Evolutionary conservation across 176 grass and related monocot genomes (phyloP), one percentile per base, ranked within the genome.

Genomic region (Juncus inflexus): DNA sequence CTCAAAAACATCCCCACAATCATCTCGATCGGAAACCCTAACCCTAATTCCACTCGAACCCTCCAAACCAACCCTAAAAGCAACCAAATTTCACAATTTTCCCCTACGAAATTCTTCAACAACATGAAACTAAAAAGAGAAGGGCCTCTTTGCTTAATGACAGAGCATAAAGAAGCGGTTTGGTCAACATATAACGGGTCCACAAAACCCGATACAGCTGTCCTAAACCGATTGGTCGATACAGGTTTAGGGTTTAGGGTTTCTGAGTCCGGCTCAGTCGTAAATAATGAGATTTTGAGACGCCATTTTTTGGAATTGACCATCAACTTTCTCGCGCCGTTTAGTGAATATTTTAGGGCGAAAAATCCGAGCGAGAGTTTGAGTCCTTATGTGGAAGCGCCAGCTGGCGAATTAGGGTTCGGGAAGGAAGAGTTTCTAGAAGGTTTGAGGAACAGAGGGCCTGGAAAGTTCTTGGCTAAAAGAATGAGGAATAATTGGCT

Each of bases 401-500:
- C 87, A 9, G 52, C 90, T 66, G 66, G 85, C 60, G 80, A 85
- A 55, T 85, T 85, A 40, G 91, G 89, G 83, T 15, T 85, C 85
- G 12, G 85, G 85, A 83, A 84, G 13, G 82, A 86, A 67, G 88
- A 97, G 72, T 97, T 91, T 80, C 64, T 97, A 42, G 81, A 77
- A 62, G 83, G 85, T 55, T 79, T 97, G 61, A 82, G 82, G 61
- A 71, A 84, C 76, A 91, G 94, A 80, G 94, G 94, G 15, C 80
- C 94, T 12, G 94, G 94, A 70, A 97, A 97, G 69, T 97, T 97
- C 81, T 85, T 97, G 70, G 80, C 85, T 7, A 97, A 97, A 86
- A 86, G 94, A 79, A 97, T 91, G 94, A 90, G 71, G 49, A 91
- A 87, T 12, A 97, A 91, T 86, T 97, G 94, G 94, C 77, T 97